Conservation (phyloP, 2,329 filamentous ascomycete genomes). For the Pseudogymnoascus sp. region DNA sequence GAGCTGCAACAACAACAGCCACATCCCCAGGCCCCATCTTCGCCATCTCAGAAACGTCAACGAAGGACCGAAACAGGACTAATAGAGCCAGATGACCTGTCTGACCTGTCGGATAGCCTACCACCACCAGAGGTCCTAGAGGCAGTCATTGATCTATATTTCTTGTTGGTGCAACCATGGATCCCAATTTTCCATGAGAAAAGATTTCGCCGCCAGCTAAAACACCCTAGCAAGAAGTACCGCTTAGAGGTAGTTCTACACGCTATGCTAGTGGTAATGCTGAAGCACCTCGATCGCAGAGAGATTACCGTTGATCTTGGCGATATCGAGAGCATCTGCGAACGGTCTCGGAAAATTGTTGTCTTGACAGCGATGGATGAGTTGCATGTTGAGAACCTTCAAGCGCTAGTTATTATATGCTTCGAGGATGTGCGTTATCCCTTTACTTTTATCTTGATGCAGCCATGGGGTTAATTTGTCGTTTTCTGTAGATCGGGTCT, state of each 20-base stretch:
- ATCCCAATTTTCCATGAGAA: conserved; percentile 17
- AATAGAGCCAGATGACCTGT: conserved; percentile 15
- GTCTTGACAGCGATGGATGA: conserved; percentile 10
- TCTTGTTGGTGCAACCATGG: conserved; percentile 16
- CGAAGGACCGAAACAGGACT: conserved; percentile 19
- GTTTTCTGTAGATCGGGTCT: conserved; percentile 16
- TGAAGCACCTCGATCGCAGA: background rate
- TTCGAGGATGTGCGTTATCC: conserved; percentile 27
- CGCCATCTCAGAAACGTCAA: background rate
- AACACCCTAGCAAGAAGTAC: conserved; percentile 8
- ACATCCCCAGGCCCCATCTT: background rate
- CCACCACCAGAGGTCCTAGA: conserved; percentile 10
- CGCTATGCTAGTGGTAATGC: conserved; percentile 15
- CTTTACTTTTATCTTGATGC: background rate
- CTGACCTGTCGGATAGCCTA: conserved; percentile 8
- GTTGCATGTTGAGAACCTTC: conserved; percentile 10
- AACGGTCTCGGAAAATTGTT: conserved; percentile 10
- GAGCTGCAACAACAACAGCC: background rate
- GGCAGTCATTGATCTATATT: conserved; percentile 14
- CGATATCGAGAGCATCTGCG: background rate
- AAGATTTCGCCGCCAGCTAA: conserved; percentile 10
- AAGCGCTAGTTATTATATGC: conserved; percentile 20
- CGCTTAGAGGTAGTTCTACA: conserved; percentile 18
- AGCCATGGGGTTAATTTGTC: background rate
- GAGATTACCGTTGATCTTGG: background rate